Conservation (phyloP, 2,329 filamentous ascomycete species). For the Neopestalotiopsis sp. region DNA sequence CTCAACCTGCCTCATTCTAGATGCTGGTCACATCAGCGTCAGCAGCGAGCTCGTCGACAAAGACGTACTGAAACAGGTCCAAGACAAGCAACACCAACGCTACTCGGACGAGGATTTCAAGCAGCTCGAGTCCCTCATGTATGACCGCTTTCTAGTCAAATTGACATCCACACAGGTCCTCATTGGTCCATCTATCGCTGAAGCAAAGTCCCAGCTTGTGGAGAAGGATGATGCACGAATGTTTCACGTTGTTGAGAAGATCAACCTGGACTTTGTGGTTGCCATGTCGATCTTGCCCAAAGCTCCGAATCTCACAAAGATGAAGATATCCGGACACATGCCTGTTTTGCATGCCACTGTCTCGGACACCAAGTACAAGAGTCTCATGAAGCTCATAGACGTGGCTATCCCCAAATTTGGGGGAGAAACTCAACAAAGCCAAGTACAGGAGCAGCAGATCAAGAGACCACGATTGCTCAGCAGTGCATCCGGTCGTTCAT, state of each 20-base stretch:
- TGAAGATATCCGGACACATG: constrained; percentile 88
- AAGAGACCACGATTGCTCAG: constrained; percentile 53
- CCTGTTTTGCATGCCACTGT: constrained; percentile 90
- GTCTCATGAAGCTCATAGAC: constrained; percentile 92
- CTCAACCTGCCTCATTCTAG: constrained; percentile 89
- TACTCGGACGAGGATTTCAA: constrained; percentile 91
- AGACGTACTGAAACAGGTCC: constrained; percentile 85
- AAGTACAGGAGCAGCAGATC: constrained; percentile 27
- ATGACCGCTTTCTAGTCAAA: constrained; percentile 94
- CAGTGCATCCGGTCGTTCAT: constrained; percentile 49
- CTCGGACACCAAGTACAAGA: constrained; percentile 97
- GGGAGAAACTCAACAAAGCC: constrained; percentile 44
- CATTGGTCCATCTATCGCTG: constrained; percentile 90
- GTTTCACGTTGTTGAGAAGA: constrained; percentile 91
- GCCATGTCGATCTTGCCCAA: constrained; percentile 97
- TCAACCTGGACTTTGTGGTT: constrained; percentile 97
- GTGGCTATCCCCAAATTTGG: constrained; percentile 89
- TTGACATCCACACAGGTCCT: constrained; percentile 93
- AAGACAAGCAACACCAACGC: constrained; percentile 84
- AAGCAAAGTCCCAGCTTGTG: constrained; percentile 81
- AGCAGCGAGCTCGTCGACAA: constrained; percentile 94
- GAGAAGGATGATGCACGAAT: constrained; percentile 70
- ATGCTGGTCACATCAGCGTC: constrained; percentile 94
- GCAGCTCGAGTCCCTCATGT: constrained; percentile 90
- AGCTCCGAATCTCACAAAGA: constrained; percentile 88